phyloP scores from a whole-genome alignment of 1,284 basidiomycete genomes.

The Paramarasmius palmivorus region DNA sequence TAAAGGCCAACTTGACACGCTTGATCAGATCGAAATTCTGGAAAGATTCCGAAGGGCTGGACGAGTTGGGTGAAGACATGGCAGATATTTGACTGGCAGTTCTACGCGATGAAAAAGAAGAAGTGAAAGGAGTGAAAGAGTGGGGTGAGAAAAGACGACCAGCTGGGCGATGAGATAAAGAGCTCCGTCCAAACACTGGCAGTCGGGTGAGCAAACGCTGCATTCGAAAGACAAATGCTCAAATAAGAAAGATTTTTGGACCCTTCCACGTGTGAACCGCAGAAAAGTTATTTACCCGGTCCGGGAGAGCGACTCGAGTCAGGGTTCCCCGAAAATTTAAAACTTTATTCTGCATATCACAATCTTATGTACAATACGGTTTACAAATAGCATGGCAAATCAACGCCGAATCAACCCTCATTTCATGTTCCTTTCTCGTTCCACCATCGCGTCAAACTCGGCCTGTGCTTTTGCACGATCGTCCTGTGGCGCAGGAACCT shows the following conservation, averaged over 20 bases:
- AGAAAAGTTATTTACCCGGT: no score
- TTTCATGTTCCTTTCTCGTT: conserved; percentile 49
- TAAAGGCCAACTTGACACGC: conserved; percentile 70
- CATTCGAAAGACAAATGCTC: conserved; percentile 26
- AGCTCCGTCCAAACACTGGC: conserved; percentile 3
- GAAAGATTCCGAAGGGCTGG: conserved; percentile 35
- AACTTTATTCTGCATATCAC: no score
- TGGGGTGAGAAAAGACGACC: conserved; percentile 5
- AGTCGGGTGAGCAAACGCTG: conserved; percentile 31
- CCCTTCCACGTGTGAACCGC: no score
- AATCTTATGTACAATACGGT: no score
- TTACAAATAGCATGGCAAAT: no score
- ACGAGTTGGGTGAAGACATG: conserved; percentile 18
- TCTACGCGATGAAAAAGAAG: conserved; percentile 15
- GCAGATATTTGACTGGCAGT: conserved; percentile 18
- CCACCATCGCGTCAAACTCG: conserved; percentile 57
- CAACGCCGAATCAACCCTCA: neutral
- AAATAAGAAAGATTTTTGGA: no score
- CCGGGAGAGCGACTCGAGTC: no score
- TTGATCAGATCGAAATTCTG: conserved; percentile 84
- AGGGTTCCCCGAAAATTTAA: no score
- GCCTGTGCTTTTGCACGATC: conserved; percentile 50
- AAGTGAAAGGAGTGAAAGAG: conserved; percentile 3
- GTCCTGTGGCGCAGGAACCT: conserved; percentile 22
- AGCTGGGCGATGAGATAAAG: conserved; percentile 13